Conservation (phyloP, 176 grass and related monocot species). For the Thinopyrum elongatum region DNA sequence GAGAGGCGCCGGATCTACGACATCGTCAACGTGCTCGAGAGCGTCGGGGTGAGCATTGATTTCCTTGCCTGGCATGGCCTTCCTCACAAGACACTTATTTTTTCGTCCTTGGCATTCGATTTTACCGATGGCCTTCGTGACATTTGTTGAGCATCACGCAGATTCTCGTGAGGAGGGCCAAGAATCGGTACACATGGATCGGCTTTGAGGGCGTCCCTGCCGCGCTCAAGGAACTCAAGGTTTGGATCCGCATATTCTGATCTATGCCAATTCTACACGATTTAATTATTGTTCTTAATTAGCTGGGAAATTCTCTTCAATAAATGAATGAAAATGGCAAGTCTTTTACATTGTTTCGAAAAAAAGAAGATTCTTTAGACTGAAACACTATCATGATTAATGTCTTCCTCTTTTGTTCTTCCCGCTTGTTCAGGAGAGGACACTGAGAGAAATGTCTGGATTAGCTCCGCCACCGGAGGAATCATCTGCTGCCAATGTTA, state of each 20-base stretch:
- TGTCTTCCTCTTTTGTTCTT: background rate
- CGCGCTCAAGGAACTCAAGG: conserved; percentile 70
- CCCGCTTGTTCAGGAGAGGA: conserved; percentile 49
- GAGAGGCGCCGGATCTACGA: conserved; percentile 98
- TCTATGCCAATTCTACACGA: background rate
- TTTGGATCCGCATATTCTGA: conserved; percentile 10
- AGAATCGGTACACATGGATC: conserved; percentile 84
- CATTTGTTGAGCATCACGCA: conserved; percentile 3
- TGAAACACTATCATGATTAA: background rate
- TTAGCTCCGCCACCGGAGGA: conserved; percentile 26
- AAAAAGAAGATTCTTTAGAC: background rate
- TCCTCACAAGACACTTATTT: background rate
- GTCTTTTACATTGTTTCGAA: background rate
- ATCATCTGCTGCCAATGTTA: conserved; percentile 36
- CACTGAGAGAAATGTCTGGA: conserved; percentile 38
- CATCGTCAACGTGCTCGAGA: conserved; percentile 97
- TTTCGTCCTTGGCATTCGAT: background rate
- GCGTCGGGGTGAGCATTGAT: conserved; percentile 67
- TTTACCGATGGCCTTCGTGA: background rate
- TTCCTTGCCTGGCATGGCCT: background rate
- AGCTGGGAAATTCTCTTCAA: background rate
- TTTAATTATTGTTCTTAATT: background rate
- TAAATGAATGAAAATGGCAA: background rate
- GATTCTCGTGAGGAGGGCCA: conserved; percentile 84
- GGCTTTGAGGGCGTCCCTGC: conserved; percentile 73